These are phyloP conservation scores for Canavalia gladiata DNA, from an alignment of 306 rosid species.

Conservation along the genomic window DNA sequence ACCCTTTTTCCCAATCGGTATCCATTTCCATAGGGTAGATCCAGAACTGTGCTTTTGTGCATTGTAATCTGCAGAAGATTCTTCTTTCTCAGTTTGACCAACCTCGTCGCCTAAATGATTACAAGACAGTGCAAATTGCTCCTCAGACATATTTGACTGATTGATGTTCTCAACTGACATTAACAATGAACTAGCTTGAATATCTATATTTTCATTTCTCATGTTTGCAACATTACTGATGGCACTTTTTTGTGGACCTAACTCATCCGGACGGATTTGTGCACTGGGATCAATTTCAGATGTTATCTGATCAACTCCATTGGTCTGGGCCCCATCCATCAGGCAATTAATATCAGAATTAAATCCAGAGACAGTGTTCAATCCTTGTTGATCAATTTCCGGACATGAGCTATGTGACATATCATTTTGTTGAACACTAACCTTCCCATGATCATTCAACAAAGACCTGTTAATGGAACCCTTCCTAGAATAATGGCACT, in stretches of 20 bases:
- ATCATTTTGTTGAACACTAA: conserved; percentile 53
- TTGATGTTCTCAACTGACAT: conserved; percentile 42
- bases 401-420: conserved; percentile 49
- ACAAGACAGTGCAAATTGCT: conserved; percentile 53
- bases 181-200: conserved; percentile 51
- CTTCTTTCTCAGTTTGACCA: conserved; percentile 59
- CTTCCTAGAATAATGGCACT: conserved; percentile 57
- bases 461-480: conserved; percentile 53
- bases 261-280: conserved; percentile 52
- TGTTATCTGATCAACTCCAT: conserved; percentile 47
- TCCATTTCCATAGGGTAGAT: conserved; percentile 72
- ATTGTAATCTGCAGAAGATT: conserved; percentile 54
- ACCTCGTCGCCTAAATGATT: conserved; percentile 57
- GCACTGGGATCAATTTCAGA: conserved; percentile 56
- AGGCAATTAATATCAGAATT: conserved; percentile 44
- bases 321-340: conserved; percentile 42
- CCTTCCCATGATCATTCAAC: conserved; percentile 53
- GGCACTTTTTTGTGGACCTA: conserved; percentile 43
- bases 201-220: conserved; percentile 49
- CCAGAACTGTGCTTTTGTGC: conserved; percentile 58
- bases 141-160: conserved; percentile 54
- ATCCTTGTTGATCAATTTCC: conserved; percentile 49
- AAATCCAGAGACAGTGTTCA: conserved; percentile 49
- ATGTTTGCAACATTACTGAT: conserved; percentile 40
- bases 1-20: conserved; percentile 71